A percentile compares a stretch with the other conserved stretches of the same genome.
Evolutionary conservation across 176 grass and related monocot genomes (phyloP).

Genomic region (Oryza coarctata): DNA sequence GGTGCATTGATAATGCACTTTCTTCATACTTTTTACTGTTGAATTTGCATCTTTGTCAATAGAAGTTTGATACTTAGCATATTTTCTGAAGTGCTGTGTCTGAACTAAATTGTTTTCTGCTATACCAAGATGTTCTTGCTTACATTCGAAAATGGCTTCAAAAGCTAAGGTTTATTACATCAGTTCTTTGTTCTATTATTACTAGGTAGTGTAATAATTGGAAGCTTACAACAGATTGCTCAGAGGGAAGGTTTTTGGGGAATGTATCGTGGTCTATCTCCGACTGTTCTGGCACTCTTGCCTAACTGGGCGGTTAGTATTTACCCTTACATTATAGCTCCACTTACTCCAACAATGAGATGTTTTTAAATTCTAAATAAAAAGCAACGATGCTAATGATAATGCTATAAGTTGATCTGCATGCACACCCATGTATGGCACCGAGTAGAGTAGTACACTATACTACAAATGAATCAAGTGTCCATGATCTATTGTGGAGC

Average conservation of each 20-base stretch:
- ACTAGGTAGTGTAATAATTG: conserved; percentile 85
- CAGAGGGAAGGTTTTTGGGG: conserved; percentile 81
- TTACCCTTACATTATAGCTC: conserved; percentile 29
- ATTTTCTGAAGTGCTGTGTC: background rate
- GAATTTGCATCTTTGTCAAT: conserved; percentile 1
- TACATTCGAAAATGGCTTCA: background rate
- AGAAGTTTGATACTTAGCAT: conserved; percentile 8
- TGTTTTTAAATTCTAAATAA: background rate
- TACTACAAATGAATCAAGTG: background rate
- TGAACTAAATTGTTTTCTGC: background rate
- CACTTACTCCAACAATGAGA: background rate
- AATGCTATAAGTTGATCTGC: conserved; percentile 3
- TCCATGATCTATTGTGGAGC: background rate
- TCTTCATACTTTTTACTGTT: background rate
- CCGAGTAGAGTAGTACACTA: background rate
- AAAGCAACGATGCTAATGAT: background rate
- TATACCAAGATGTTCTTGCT: background rate
- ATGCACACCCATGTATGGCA: background rate
- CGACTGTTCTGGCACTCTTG: conserved; percentile 79
- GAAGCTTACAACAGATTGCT: conserved; percentile 83
- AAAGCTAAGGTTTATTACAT: conserved; percentile 22
- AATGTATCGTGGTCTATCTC: conserved; percentile 89
- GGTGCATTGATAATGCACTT: background rate
- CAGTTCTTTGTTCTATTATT: conserved; percentile 21
- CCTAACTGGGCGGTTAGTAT: conserved; percentile 97